These are phyloP conservation scores for fission yeast (Schizosaccharomyces pombe) DNA, from an alignment of 805 yeast species.

Conservation along the genomic window ASM294v3 CU329670.1:499501-500000, in stretches of 20 bases:
- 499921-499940: slow-evolving; percentile 29
- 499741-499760: slow-evolving; percentile 29
- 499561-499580: neutral
- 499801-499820: slow-evolving; percentile 70
- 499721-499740: slow-evolving; percentile 44
- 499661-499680: slow-evolving; percentile 9
- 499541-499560: slow-evolving; percentile 13
- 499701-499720: slow-evolving; percentile 26
- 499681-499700: slow-evolving; percentile 10
- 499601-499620: slow-evolving; percentile 83
- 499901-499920: slow-evolving; percentile 17
- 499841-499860: slow-evolving; percentile 15
- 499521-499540: slow-evolving; percentile 9
- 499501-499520: slow-evolving; percentile 34
- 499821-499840: slow-evolving; percentile 31
- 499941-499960: slow-evolving; percentile 61
- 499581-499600: slow-evolving; percentile 38
- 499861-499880: slow-evolving; percentile 15
- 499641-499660: slow-evolving; percentile 25
- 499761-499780: slow-evolving; percentile 25
- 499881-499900: slow-evolving; percentile 19
- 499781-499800: slow-evolving; percentile 29
- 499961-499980: slow-evolving; percentile 58
- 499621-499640: slow-evolving; percentile 58
- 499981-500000: slow-evolving; percentile 29